Evolutionary conservation across 345 rosid genomes (phyloP), one percentile per base, ranked within the genome.

Genomic region (Punica granatum): DNA sequence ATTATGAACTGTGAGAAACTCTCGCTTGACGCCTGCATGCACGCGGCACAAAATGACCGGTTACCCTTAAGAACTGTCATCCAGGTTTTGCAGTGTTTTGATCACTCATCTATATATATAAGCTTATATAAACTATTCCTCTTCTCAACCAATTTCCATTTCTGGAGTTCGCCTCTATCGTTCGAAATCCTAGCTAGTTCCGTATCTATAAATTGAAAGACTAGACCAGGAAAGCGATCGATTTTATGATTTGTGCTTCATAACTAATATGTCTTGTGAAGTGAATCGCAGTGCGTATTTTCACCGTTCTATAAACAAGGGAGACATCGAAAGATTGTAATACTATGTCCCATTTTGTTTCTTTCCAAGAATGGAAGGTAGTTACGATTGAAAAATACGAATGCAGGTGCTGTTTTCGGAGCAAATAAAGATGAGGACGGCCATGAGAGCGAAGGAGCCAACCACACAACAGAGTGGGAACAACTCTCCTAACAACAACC

Each of bases 31-130:
- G 97, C 96, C 34, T 87, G 92, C 77, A 80, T 77, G 74, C 97
- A 93, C 75, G 98, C 98, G 7, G 94, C 97, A 70, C 88, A 93
- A 79, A 93, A 93, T 68, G 97, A 90, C 43, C 83, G 98, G 75
- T 77, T 93, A 77, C 92, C 97, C 67, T 76, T 88, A 63, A 83
- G 97, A 81, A 87, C 86, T 3, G 80, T 90, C 41, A 79, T 87
- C 76, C 97, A 90, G 96, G 98, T 93, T 80, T 78, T 54, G 61
- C 65, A 46, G 32, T 21, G n/a, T 53, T 2, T 7, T 26, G 42
- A 53, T 28, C 46, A 31, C 65, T 25, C 36, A 15, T n/a, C n/a
- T n/a, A n/a, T n/a, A n/a, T n/a, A n/a, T n/a, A n/a, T n/a, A n/a
- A n/a, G n/a, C n/a, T n/a, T n/a, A n/a, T n/a, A n/a, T n/a, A n/a